Evolutionary conservation across 768 basidiomycete species (phyloP).

Genomic region (Russula griseocarnosa): DNA sequence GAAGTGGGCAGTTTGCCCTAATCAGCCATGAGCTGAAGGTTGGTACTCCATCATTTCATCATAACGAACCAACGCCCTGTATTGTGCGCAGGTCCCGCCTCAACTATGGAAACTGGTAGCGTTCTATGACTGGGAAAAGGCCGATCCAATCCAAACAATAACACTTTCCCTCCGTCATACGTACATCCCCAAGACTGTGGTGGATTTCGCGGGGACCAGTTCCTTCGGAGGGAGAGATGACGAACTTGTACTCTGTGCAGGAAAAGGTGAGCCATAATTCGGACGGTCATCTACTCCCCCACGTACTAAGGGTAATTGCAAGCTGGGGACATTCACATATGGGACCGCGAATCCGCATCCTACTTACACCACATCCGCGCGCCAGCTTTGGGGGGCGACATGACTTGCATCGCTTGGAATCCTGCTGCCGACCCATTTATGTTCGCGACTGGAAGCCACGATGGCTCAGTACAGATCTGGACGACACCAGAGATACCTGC

Average conservation of each 20-base stretch:
- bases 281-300: constrained; percentile 5
- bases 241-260: constrained; percentile 72
- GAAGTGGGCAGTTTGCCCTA: constrained; percentile 60
- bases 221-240: constrained; percentile 80
- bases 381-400: constrained; percentile 54
- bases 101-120: constrained; percentile 72
- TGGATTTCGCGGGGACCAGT: constrained; percentile 77
- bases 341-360: constrained; percentile 77
- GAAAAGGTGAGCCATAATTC: constrained; percentile 50
- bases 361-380: constrained; percentile 67
- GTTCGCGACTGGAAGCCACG: constrained; percentile 71
- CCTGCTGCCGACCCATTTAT: constrained; percentile 60
- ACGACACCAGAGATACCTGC: constrained; percentile 33
- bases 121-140: constrained; percentile 50
- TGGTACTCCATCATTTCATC: constrained; percentile 11
- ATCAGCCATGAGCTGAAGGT: constrained; percentile 75
- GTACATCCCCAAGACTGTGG: constrained; percentile 62
- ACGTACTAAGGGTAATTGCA: constrained; percentile 5
- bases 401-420: constrained; percentile 83
- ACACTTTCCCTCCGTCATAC: constrained; percentile 53
- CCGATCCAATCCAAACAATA: constrained; percentile 31
- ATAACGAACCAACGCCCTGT: background rate
- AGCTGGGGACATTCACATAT: constrained; percentile 83
- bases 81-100: constrained; percentile 52
- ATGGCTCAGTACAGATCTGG: constrained; percentile 73